These are phyloP conservation scores for Cryptosporidium muris DNA, from an alignment of 169 alveolate species.

Conservation along the genomic window DNA sequence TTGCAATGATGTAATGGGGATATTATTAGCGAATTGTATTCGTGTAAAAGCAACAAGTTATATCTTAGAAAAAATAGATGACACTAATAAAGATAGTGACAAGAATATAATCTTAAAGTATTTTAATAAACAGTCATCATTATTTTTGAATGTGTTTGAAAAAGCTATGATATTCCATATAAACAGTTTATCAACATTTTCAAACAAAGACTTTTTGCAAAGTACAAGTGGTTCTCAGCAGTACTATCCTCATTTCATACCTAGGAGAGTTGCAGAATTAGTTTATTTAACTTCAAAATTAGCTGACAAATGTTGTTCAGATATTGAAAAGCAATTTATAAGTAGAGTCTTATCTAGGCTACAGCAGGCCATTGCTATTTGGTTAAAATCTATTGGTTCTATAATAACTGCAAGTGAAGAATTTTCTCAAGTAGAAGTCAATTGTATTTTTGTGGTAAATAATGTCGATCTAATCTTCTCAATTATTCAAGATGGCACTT, in stretches of 20 bases:
- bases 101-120: too few relatives aligned
- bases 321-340: not conserved
- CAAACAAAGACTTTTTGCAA: conserved; percentile 11
- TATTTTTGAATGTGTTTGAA: not conserved
- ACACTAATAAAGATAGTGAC: too few relatives aligned
- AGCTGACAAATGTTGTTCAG: not conserved
- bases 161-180: conserved; percentile 1
- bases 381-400: conserved; percentile 14
- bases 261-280: conserved; percentile 56
- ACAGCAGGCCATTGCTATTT: conserved; percentile 17
- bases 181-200: not conserved
- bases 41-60: conserved; percentile 3
- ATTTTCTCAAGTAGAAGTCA: conserved; percentile 5
- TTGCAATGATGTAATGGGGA: conserved; percentile 21
- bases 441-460: conserved; percentile 41
- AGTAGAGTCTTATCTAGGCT: conserved; percentile 6
- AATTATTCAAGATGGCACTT: conserved; percentile 2
- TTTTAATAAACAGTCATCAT: too few relatives aligned
- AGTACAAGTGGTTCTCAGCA: not conserved
- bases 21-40: conserved; percentile 7
- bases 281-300: conserved; percentile 5
- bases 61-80: not conserved
- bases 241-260: conserved; percentile 5
- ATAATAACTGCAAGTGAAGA: conserved; percentile 2
- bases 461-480: conserved; percentile 36